Conservation (phyloP, 2,329 filamentous ascomycete species). For the Fusarium sororula region DNA sequence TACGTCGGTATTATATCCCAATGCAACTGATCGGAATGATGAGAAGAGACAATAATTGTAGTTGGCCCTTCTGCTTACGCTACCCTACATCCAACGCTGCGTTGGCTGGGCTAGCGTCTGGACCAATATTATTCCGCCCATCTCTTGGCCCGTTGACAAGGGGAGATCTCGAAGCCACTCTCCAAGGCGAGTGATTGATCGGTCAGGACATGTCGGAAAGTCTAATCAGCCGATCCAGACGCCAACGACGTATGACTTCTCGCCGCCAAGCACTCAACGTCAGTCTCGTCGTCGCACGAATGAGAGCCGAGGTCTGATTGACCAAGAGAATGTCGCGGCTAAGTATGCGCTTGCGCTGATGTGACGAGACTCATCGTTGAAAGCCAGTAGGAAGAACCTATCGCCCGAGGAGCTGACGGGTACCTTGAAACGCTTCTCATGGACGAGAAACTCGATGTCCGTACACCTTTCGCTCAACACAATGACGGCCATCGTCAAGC, state of each 20-base stretch:
- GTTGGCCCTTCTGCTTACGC: not conserved
- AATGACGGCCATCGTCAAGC: not conserved
- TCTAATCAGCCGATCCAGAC: not conserved
- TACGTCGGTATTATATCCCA: accelerated
- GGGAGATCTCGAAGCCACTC: too few species aligned
- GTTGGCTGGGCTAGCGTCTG: accelerated
- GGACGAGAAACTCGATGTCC: slow-evolving; percentile 17
- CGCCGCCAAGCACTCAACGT: too few species aligned
- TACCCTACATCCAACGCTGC: not conserved
- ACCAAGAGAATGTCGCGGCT: not conserved
- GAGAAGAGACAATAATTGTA: not conserved
- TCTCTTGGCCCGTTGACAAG: not conserved
- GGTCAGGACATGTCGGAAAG: not conserved
- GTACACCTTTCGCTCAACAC: not conserved
- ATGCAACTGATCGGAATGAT: too few species aligned
- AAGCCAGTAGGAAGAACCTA: slow-evolving; percentile 1
- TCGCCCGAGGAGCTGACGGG: slow-evolving; percentile 9
- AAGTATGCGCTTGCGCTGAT: not conserved
- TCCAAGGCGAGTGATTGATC: not conserved
- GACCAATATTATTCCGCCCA: not conserved
- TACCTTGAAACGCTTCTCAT: not conserved
- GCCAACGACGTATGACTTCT: too few species aligned
- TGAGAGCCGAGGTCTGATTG: not conserved
- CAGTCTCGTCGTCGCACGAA: not conserved
- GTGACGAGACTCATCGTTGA: not conserved